These are phyloP conservation scores for Picea glauca DNA, from an alignment of 75 land plant genomes.

Conservation along the genomic window DNA sequence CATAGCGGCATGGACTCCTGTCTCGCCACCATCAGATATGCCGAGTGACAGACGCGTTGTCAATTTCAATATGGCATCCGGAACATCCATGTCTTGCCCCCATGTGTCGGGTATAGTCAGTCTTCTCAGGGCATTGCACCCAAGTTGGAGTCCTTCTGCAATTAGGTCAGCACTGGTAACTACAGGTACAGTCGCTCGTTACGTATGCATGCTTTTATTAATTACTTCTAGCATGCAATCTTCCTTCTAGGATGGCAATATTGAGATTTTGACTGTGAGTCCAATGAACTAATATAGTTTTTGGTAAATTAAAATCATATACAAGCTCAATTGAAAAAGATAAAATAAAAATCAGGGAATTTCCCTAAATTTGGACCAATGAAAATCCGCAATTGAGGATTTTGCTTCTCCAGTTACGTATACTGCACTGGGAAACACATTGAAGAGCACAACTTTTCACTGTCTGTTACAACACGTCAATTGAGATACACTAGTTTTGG, in stretches of 20 bases:
- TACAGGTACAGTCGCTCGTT: conserved; percentile 2
- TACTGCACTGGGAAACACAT: neutral
- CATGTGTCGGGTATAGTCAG: conserved; percentile 15
- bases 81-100: conserved; percentile 20
- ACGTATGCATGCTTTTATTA: too few relatives aligned
- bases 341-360: neutral
- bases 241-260: neutral
- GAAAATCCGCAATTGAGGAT: neutral
- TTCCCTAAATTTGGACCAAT: neutral
- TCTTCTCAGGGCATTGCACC: conserved; percentile 21
- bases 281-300: neutral
- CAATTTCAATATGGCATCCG: conserved; percentile 13
- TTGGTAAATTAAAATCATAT: too few relatives aligned
- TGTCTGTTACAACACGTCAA: too few relatives aligned
- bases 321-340: neutral
- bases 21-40: conserved; percentile 11
- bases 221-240: neutral
- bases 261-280: neutral
- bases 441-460: neutral
- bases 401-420: neutral
- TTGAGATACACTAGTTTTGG: too few relatives aligned
- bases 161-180: conserved; percentile 19
- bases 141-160: conserved; percentile 17
- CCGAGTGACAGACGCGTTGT: conserved; percentile 1
- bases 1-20: conserved; percentile 11